These are phyloP conservation scores for Fusarium sp. DNA, from an alignment of 2,329 filamentous ascomycete genomes.

Conservation along the genomic window DNA sequence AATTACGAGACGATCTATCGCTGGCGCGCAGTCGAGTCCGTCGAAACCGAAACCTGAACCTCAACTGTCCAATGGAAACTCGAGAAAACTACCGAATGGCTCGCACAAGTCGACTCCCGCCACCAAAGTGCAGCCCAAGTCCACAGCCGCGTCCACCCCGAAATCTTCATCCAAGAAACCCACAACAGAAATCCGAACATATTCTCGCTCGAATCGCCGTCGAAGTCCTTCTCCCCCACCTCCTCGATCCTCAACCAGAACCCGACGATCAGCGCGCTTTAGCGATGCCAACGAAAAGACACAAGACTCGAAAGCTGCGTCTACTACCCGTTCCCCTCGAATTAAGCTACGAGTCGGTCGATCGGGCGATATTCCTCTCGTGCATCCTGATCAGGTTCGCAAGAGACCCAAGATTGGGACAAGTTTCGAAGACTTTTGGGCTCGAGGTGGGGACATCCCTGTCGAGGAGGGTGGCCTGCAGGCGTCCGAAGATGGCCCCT, in stretches of 20 bases:
- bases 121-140: slow-evolving; percentile 41
- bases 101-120: slow-evolving; percentile 44
- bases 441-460: slow-evolving; percentile 61
- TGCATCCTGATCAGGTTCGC: slow-evolving; percentile 69
- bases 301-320: slow-evolving; percentile 24
- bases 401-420: slow-evolving; percentile 65
- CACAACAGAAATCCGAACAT: slow-evolving; percentile 44
- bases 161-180: slow-evolving; percentile 48
- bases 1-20: slow-evolving; percentile 59
- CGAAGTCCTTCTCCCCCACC: slow-evolving; percentile 57
- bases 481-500: slow-evolving; percentile 65
- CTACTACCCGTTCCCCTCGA: slow-evolving; percentile 53
- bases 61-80: slow-evolving; percentile 41
- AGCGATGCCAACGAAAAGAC: slow-evolving; percentile 41
- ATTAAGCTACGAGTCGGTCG: slow-evolving; percentile 62
- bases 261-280: slow-evolving; percentile 57
- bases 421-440: slow-evolving; percentile 70
- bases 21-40: slow-evolving; percentile 49
- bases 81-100: slow-evolving; percentile 41
- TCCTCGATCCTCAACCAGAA: slow-evolving; percentile 56
- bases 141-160: slow-evolving; percentile 42
- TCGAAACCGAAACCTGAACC: slow-evolving; percentile 48
- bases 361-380: slow-evolving; percentile 62
- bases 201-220: slow-evolving; percentile 52
- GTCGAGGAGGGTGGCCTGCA: slow-evolving; percentile 70